Base-by-base conservation (phyloP, 2,329 filamentous ascomycete genomes). In the Gyromitra esculenta region DNA sequence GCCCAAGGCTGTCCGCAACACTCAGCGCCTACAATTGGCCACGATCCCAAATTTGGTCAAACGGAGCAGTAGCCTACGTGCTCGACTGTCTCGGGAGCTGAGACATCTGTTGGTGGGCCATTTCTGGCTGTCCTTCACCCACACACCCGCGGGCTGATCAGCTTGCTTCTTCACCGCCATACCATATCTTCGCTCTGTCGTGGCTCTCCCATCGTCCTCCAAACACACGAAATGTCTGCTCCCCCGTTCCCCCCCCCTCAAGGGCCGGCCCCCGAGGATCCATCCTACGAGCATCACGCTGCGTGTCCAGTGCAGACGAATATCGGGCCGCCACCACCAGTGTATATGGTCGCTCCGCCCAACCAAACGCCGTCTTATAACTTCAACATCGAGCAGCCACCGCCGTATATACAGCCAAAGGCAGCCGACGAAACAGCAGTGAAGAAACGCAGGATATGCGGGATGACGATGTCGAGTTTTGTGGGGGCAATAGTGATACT, bases 341-440 rank as follows among this genome's bases (percentile, higher is more conserved):
- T 64, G 2, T 74, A 74, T 54, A 18, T 54, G 43, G 6, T 62
- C 0, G 31, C 41, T n/a, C 37, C 48, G 18, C 39, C 31, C n/a
- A 48, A 48, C 39, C 50, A 45, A 41, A 11, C 50, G 0, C 71
- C 37, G 7, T 74, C 21, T 11, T 68, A 71, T 7, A 35, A 1
- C 5, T 64, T 71, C 5, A 35, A 43, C 4, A 37, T 68, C 7
- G 63, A 68, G 18, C 63, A 68, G 15, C 72, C 72, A 3, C 72
- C 64, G 5, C 56, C 72, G 2, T 74, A 74, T 43, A 8, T 60
- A 5, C 37, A 15, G 7, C 37, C 60, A 1, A 45, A 68, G 6
- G 67, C 64, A 13, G 64, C 50, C 21, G 45, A 31, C 5, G 21
- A 31, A 6, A 5, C 18, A 6, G 5, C 4, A 25, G 5, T 2